Conservation (phyloP, 2,329 filamentous ascomycete species). For the Talaromyces sp. region DNA sequence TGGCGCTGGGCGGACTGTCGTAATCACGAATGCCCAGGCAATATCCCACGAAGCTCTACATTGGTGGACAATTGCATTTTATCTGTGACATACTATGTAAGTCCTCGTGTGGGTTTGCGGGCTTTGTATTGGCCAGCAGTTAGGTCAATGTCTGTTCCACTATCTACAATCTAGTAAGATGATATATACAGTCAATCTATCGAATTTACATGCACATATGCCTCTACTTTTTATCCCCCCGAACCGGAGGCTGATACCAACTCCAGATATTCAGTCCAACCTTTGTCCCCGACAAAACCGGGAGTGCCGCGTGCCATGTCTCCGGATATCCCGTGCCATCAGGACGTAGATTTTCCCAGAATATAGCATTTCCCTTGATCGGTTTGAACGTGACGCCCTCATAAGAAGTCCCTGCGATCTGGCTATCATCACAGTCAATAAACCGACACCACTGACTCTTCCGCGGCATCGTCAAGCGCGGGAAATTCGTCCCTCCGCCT, state of each 20-base stretch:
- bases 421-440: conserved; percentile 50
- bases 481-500: conserved; percentile 62
- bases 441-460: conserved; percentile 55
- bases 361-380: conserved; percentile 57
- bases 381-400: conserved; percentile 58
- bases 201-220: neutral
- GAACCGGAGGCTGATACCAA: conserved; percentile 51
- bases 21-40: neutral
- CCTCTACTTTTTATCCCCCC: neutral
- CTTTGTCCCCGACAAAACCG: conserved; percentile 55
- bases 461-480: conserved; percentile 46
- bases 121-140: neutral
- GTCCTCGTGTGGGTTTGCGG: neutral
- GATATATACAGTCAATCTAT: neutral
- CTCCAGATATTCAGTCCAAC: conserved; percentile 65
- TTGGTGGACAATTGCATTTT: neutral
- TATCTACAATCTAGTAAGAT: neutral
- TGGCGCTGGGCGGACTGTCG: conserved; percentile 12
- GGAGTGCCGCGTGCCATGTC: conserved; percentile 60
- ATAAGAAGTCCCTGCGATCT: neutral
- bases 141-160: neutral
- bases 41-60: neutral
- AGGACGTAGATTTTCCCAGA: conserved; percentile 58
- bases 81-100: neutral
- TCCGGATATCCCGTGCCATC: conserved; percentile 58